Percentiles rank a stretch among this genome's conserved stretches.
These are phyloP conservation scores for Pseudocercospora cruenta DNA, from an alignment of 2,329 filamentous ascomycete species.

Conservation along the genomic window DNA sequence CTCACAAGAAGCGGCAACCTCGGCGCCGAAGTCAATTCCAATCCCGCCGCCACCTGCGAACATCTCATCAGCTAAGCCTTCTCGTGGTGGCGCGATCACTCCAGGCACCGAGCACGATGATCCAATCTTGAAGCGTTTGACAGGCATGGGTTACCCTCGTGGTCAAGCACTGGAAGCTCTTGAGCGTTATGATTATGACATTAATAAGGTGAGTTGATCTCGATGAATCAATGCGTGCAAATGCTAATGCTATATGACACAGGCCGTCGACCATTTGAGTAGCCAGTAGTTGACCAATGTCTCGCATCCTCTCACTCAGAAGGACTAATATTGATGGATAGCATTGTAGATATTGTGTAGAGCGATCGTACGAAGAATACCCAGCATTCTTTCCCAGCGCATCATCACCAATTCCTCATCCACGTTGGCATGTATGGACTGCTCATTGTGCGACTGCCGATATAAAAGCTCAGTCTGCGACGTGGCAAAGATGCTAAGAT, in stretches of 20 bases:
- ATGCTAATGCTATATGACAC: neutral
- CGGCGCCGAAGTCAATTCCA: conserved; percentile 15
- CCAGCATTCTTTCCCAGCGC: no score
- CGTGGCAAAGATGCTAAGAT: no score
- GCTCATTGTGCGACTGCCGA: no score
- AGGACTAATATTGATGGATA: neutral
- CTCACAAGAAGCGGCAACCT: neutral
- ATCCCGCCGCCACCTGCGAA: conserved; percentile 6
- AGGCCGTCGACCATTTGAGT: conserved; percentile 31
- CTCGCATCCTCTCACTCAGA: no score
- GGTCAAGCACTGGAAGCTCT: conserved; percentile 75
- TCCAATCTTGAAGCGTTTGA: conserved; percentile 85
- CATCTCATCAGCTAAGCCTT: neutral
- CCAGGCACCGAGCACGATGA: conserved; percentile 83
- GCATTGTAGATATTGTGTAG: neutral
- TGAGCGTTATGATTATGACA: conserved; percentile 94
- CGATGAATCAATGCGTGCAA: neutral
- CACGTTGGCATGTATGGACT: no score
- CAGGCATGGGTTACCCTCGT: conserved; percentile 83
- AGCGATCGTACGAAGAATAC: neutral
- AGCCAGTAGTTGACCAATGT: conserved; percentile 15
- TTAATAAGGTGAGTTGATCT: conserved; percentile 75
- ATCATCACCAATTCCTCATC: no score
- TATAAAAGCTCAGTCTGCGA: no score
- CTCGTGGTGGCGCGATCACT: conserved; percentile 67